Base-by-base conservation (phyloP, 129 eudicot species). In the Pulicaria dysenterica region DNA sequence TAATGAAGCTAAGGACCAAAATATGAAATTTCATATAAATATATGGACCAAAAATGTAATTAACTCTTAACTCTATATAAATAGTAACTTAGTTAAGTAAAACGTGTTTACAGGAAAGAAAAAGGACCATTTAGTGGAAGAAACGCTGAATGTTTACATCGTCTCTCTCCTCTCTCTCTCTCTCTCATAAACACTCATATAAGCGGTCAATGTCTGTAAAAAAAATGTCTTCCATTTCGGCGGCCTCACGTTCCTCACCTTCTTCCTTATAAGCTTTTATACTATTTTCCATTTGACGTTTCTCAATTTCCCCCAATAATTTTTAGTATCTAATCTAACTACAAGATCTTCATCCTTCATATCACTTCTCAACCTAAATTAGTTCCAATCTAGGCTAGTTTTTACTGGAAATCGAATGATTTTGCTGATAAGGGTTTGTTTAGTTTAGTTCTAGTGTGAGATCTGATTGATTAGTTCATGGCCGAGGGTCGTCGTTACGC, bases 401-500 rank as follows among this genome's bases (percentile, higher is more conserved):
- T 44, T 6, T 76, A 31, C 49, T 58, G 62, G 49, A 67, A 60
- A 31, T 55, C 50, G 47, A 51, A 69, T 58, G 69, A 49, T 49
- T 31, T 15, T 73, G n/a, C 62, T 50, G 49, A 53, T 39, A 51
- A 62, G 42, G 8, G 15, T 17, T 62, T 62, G 37, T 50, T 44
- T 50, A 7, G 67, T 12, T 58, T 72, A 24, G 66, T 71, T 56
- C 41, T 43, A 71, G 54, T 70, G 70, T 61, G 78, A 77, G 76
- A 77, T 77, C 81, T 71, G 81, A 50, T 31, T 56, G 42, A 69
- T 57, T 53, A 3, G 55, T 69, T 59, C 53, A 88, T 85, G 95
- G 86, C 95, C 65, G 90, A 85, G 15, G 72, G 69, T 75, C 80
- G 88, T 67, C 88, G 90, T 31, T 82, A 82, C 60, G 90, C 79